phyloP scores from a whole-genome alignment of 179 eudicot species.

The Nepenthes alata region DNA sequence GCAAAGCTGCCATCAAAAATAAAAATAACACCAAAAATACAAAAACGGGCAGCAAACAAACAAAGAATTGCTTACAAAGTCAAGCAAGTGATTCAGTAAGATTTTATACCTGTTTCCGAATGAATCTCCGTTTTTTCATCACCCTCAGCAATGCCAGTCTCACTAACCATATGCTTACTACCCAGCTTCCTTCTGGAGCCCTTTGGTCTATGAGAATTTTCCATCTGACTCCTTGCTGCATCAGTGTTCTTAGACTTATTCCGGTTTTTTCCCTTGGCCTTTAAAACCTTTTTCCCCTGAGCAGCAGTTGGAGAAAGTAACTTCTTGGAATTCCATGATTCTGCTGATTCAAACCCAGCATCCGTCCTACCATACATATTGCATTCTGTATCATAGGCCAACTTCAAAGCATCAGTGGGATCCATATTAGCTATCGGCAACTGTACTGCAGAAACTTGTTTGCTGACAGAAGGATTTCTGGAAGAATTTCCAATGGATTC shows the following conservation, averaged over 20 bases:
- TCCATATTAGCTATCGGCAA: neutral
- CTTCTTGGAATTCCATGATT: neutral
- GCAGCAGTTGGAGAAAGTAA: neutral
- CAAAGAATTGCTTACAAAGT: neutral
- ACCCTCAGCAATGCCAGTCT: neutral
- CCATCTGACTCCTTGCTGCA: neutral
- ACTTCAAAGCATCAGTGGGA: neutral
- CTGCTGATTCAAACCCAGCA: neutral
- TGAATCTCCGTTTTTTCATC: neutral
- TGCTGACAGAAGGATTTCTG: neutral
- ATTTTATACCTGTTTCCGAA: neutral
- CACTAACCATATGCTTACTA: neutral
- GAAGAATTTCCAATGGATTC: neutral
- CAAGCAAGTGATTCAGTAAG: neutral
- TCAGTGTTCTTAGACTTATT: conserved; percentile 1
- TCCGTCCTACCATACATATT: neutral
- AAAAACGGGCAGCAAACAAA: conserved; percentile 2
- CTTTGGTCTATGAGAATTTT: neutral
- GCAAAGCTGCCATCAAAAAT: neutral
- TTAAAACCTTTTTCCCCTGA: neutral
- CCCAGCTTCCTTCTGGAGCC: neutral
- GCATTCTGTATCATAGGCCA: neutral
- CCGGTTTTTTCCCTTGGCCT: neutral
- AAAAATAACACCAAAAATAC: neutral
- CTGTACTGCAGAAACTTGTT: neutral